Base-by-base conservation (phyloP, 768 basidiomycete species). In the Rhizopogon vinicolor region DNA sequence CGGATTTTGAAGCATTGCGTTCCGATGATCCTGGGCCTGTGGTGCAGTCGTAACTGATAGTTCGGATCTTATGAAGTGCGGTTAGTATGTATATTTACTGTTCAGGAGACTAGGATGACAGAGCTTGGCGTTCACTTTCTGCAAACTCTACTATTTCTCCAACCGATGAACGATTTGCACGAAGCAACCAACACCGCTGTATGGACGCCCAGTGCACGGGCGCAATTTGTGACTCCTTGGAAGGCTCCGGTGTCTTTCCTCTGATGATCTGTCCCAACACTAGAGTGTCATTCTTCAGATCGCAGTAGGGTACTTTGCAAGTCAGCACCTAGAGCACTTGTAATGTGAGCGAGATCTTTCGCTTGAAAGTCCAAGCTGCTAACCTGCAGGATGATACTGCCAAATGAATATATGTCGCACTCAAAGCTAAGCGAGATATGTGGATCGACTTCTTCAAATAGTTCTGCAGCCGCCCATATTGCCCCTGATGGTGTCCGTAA, bases 321-420 rank as follows among this genome's bases (percentile, higher is more conserved):
- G 31, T 31, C 31, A 31, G 31, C 7, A 54, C 53, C 50, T 51
- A 22, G 22, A 29, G n/a, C 14, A 13, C 22, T 18, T 14, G 18
- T 1, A 31, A 31, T 5, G 31, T 31, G 1, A 43, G 1, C 0
- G 9, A 7, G 22, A 22, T 46, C 25, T 13, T 8, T 5, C 19
- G 9, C 22, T 18, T 3, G 22, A 3, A 10, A 46, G 1, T 3
- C 4, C 7, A 14, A 51, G 3, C 8, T n/a, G 41, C 43, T 13
- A 8, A 55, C 55, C 53, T 54, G 53, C 7, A 54, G 28, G 19
- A 60, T 58, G n/a, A 51, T 41, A 14, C 50, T 51, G 5, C 75
- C 76, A 56, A 74, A 75, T 0, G 76, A 77, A 3, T 70, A 79
- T 14, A 78, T 71, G 63, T 79, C 78, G 52, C 67, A 74, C 18